These are phyloP conservation scores for Citrus glauca DNA, from an alignment of 345 rosid species.

Conservation along the genomic window DNA sequence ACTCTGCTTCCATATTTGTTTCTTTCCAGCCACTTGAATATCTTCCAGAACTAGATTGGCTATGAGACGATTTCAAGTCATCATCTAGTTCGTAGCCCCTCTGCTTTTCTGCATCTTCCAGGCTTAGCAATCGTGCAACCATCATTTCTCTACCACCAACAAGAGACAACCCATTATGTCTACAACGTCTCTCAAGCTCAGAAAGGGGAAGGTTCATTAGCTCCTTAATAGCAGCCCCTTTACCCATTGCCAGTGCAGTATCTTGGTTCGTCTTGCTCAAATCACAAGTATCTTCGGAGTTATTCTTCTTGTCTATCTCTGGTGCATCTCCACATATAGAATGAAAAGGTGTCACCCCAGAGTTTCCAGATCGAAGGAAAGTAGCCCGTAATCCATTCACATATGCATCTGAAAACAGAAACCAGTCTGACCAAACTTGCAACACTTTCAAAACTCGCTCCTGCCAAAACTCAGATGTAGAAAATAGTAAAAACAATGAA, in stretches of 20 bases:
- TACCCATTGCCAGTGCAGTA: constrained; percentile 93
- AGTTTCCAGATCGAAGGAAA: constrained; percentile 81
- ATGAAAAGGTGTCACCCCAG: constrained; percentile 83
- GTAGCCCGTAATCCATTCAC: constrained; percentile 92
- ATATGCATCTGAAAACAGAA: constrained; percentile 98
- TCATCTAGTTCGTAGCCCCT: constrained; percentile 76
- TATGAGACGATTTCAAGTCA: constrained; percentile 58
- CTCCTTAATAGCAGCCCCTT: constrained; percentile 88
- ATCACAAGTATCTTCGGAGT: constrained; percentile 40
- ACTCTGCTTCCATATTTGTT: constrained; percentile 43
- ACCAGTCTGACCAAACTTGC: constrained; percentile 99
- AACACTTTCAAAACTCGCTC: constrained; percentile 94
- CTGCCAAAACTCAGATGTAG: constrained; percentile 36
- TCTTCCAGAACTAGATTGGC: constrained; percentile 48
- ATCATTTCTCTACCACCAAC: constrained; percentile 96
- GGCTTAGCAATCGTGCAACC: constrained; percentile 89
- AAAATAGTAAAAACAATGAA: not conserved
- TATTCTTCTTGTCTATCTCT: constrained; percentile 64
- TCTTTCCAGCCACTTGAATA: constrained; percentile 49
- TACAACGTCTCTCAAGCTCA: constrained; percentile 96
- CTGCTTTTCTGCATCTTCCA: constrained; percentile 94
- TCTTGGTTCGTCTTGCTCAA: constrained; percentile 61
- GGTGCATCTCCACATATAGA: constrained; percentile 88
- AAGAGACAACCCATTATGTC: constrained; percentile 96
- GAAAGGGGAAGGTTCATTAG: constrained; percentile 79